Conservation (phyloP, 345 rosid genomes). For the Trapa bicornis region DNA sequence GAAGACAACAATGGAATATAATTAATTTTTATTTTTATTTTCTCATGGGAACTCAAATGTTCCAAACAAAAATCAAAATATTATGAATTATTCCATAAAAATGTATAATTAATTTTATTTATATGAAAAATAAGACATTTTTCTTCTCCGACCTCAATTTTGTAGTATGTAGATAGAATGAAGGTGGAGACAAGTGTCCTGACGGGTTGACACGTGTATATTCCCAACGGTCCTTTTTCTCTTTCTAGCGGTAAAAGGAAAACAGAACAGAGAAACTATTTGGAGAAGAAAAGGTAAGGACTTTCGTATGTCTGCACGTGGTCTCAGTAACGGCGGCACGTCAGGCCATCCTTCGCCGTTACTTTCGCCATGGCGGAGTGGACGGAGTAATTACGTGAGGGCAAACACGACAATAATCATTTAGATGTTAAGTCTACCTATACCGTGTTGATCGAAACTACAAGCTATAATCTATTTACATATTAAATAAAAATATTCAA, state of each 20-base stretch:
- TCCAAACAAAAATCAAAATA: no score
- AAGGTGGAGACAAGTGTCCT: conserved; percentile 34
- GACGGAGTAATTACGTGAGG: background rate
- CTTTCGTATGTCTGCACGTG: conserved; percentile 1
- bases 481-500: no score
- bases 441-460: no score
- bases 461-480: no score
- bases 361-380: background rate
- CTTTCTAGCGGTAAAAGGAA: conserved; percentile 1
- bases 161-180: conserved; percentile 24
- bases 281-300: background rate
- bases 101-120: no score
- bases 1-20: conserved; percentile 17
- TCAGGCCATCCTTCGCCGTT: background rate
- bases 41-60: no score
- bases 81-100: no score
- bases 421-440: background rate
- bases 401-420: background rate
- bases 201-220: conserved; percentile 38
- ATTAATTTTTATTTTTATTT: no score
- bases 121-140: no score
- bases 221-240: conserved; percentile 30
- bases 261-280: background rate
- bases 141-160: no score
- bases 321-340: background rate